A percentile compares a stretch with the other conserved stretches of the same genome.
These are phyloP conservation scores for Hepatocystis sp. DNA, from an alignment of 169 alveolate genomes.

Conservation along the genomic window DNA sequence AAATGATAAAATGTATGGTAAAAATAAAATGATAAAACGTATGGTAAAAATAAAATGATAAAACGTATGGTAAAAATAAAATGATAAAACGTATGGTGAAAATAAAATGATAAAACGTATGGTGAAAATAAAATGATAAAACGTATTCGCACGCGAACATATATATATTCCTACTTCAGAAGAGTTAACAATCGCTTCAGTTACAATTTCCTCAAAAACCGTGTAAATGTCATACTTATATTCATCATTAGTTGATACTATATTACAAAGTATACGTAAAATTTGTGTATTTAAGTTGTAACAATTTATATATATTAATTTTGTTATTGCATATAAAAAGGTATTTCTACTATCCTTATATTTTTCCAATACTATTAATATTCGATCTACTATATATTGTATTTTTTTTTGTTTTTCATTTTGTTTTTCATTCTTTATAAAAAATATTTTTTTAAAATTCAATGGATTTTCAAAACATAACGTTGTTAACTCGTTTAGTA, in stretches of 20 bases:
- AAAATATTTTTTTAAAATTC: conserved; percentile 34
- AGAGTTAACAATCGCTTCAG: conserved; percentile 43
- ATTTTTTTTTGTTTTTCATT: conserved; percentile 12
- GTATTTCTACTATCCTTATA: conserved; percentile 71
- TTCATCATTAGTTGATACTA: conserved; percentile 41
- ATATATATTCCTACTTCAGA: conserved; percentile 26
- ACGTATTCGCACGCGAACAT: not conserved
- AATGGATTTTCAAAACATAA: conserved; percentile 71
- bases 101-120: too few relatives aligned
- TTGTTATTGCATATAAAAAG: conserved; percentile 53
- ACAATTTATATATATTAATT: conserved; percentile 44
- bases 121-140: too few relatives aligned
- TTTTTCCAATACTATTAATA: conserved; percentile 66
- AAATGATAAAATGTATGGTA: too few relatives aligned
- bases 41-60: too few relatives aligned
- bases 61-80: too few relatives aligned
- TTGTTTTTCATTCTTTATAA: conserved; percentile 22
- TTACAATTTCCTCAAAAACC: conserved; percentile 62
- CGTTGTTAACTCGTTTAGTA: conserved; percentile 70
- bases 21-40: too few relatives aligned
- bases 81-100: too few relatives aligned
- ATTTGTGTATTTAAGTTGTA: conserved; percentile 30
- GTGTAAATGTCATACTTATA: conserved; percentile 28
- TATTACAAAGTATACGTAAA: conserved; percentile 32
- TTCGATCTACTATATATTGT: conserved; percentile 40